Conservation (phyloP, 2,329 filamentous ascomycete species). For the Penicillium sp. region DNA sequence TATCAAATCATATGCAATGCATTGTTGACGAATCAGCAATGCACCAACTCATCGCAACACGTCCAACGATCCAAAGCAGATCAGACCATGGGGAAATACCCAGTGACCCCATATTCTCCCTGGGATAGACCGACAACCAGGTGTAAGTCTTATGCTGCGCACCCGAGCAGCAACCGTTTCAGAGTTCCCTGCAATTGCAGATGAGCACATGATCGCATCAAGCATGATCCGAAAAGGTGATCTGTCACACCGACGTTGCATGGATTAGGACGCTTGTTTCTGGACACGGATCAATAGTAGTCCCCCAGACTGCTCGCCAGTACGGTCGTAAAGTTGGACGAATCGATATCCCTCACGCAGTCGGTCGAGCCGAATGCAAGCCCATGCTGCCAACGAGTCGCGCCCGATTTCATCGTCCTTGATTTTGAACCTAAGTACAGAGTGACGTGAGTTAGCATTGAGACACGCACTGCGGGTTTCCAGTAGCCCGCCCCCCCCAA, state of each 20-base stretch:
- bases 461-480: background rate
- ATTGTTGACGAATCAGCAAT: too few relatives aligned
- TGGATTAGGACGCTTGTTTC: constrained; percentile 43
- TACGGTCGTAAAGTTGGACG: constrained; percentile 65
- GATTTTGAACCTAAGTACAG: constrained; percentile 62
- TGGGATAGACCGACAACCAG: too few relatives aligned
- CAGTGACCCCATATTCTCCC: too few relatives aligned
- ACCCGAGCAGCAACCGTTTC: too few relatives aligned
- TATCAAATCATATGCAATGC: too few relatives aligned
- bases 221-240: constrained; percentile 1
- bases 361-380: constrained; percentile 78
- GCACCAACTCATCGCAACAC: too few relatives aligned
- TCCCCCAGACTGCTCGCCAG: constrained; percentile 61
- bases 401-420: constrained; percentile 76
- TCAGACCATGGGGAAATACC: too few relatives aligned
- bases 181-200: too few relatives aligned
- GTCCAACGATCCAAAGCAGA: too few relatives aligned
- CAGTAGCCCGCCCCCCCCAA: too few relatives aligned
- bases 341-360: constrained; percentile 70
- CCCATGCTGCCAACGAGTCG: constrained; percentile 80
- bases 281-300: constrained; percentile 67
- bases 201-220: too few relatives aligned
- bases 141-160: too few relatives aligned
- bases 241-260: background rate
- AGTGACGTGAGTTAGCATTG: constrained; percentile 5